phyloP scores from a whole-genome alignment of 129 eudicot genomes.

The Flaveria bidentis region DNA sequence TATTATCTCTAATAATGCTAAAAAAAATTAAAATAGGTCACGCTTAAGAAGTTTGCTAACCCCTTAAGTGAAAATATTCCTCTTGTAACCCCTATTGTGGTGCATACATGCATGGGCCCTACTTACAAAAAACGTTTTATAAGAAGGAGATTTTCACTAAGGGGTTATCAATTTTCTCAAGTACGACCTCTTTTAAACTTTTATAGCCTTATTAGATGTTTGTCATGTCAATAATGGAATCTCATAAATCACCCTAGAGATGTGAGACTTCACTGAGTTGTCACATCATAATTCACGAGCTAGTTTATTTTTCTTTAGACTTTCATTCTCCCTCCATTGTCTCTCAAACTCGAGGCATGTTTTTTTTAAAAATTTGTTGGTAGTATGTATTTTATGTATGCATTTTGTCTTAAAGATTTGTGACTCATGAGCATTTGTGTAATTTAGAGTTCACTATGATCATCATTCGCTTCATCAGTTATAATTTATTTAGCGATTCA shows the following conservation, averaged over 20 bases:
- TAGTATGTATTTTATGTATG: background rate
- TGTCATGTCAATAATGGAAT: too few relatives aligned
- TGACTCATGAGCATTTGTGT: background rate
- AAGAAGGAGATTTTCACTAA: slow-evolving; percentile 12
- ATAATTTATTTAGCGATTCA: background rate
- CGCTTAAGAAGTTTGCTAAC: too few relatives aligned
- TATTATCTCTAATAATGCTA: too few relatives aligned
- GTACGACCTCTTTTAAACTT: too few relatives aligned
- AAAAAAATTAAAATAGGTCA: too few relatives aligned
- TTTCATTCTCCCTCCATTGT: slow-evolving; percentile 95
- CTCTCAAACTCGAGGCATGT: slow-evolving; percentile 85
- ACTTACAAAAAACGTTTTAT: slow-evolving; percentile 43
- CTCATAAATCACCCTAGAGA: too few relatives aligned
- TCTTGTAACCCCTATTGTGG: too few relatives aligned
- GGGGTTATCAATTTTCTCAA: too few relatives aligned
- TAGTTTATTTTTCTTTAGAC: slow-evolving; percentile 32
- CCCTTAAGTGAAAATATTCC: too few relatives aligned
- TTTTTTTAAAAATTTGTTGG: background rate
- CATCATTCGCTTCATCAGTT: background rate
- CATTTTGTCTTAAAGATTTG: background rate
- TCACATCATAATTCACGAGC: slow-evolving; percentile 29
- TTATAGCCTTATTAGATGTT: too few relatives aligned
- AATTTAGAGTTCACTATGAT: background rate
- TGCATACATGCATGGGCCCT: too few relatives aligned
- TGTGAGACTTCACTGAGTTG: too few relatives aligned